Percentiles rank a stretch among this genome's conserved stretches.
phyloP scores from a whole-genome alignment of 306 rosid species.

The Fragaria ananassa region DNA sequence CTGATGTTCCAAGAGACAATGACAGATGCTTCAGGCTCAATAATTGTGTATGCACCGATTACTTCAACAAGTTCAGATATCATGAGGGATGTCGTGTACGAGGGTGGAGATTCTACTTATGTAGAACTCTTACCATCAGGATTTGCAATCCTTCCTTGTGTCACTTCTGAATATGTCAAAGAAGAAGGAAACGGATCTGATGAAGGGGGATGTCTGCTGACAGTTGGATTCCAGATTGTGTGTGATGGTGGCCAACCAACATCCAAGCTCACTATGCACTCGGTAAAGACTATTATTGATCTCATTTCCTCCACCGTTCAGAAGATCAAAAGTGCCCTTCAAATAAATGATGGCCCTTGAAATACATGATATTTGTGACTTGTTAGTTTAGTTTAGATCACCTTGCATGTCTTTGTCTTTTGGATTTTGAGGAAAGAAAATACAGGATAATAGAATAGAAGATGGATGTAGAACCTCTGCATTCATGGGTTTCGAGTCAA shows the following conservation, averaged over 20 bases:
- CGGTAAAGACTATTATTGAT: constrained; percentile 50
- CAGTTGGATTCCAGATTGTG: constrained; percentile 68
- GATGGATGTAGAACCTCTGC: constrained; percentile 28
- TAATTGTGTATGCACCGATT: constrained; percentile 74
- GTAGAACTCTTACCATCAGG: constrained; percentile 73
- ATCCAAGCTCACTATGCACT: constrained; percentile 56
- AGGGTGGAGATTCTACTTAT: constrained; percentile 63
- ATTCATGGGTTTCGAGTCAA: constrained; percentile 71
- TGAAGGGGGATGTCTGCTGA: constrained; percentile 50
- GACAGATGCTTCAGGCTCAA: constrained; percentile 60
- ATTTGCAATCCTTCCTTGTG: constrained; percentile 62
- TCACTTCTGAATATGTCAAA: constrained; percentile 16
- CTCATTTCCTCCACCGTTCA: constrained; percentile 60
- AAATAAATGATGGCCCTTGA: constrained; percentile 19
- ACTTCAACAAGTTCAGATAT: constrained; percentile 29
- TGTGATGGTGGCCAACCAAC: constrained; percentile 35
- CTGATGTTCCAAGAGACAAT: constrained; percentile 74
- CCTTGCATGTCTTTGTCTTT: constrained; percentile 7
- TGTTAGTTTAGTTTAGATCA: constrained; percentile 1
- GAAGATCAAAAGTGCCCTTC: constrained; percentile 64
- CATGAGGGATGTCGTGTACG: constrained; percentile 43
- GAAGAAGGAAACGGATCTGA: constrained; percentile 16
- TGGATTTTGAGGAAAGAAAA: constrained; percentile 3
- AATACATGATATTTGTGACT: neutral
- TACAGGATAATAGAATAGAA: constrained; percentile 26